Conservation (phyloP, 1,139 yeast species). For the Blastobotrys illinoisensis region DNA sequence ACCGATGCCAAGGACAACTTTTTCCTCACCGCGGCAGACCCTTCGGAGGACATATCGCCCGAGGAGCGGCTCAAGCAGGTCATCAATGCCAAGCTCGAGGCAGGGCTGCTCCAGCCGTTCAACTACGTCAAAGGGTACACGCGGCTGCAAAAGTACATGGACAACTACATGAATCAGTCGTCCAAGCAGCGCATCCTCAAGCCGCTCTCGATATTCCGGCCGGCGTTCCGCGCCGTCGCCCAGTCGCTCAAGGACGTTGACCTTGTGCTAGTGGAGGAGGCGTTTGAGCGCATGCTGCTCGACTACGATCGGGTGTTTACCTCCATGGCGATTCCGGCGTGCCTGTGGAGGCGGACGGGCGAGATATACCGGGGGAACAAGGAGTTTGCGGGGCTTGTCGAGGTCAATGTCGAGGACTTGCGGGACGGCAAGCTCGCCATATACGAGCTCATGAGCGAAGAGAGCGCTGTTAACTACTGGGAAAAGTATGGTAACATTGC, state of each 20-base stretch:
- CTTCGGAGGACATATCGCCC: constrained; percentile 89
- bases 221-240: constrained; percentile 92
- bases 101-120: constrained; percentile 88
- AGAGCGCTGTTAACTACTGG: constrained; percentile 97
- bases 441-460: constrained; percentile 92
- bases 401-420: constrained; percentile 85
- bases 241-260: constrained; percentile 87
- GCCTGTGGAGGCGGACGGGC: constrained; percentile 96
- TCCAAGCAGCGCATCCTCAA: constrained; percentile 84
- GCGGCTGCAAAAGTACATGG: constrained; percentile 85
- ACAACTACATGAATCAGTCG: constrained; percentile 80
- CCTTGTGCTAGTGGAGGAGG: constrained; percentile 86
- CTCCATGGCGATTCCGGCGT: constrained; percentile 96
- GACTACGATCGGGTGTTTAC: constrained; percentile 96
- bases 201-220: constrained; percentile 81
- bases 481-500: constrained; percentile 97
- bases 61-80: constrained; percentile 92
- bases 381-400: constrained; percentile 92
- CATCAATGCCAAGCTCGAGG: constrained; percentile 91
- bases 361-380: constrained; percentile 93
- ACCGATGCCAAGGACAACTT: constrained; percentile 90
- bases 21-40: constrained; percentile 95
- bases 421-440: constrained; percentile 91
- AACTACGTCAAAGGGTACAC: constrained; percentile 94
- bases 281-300: constrained; percentile 85